Base-by-base conservation (phyloP, 352 stramenopile species). In the Globisporangium orthogonon region DNA sequence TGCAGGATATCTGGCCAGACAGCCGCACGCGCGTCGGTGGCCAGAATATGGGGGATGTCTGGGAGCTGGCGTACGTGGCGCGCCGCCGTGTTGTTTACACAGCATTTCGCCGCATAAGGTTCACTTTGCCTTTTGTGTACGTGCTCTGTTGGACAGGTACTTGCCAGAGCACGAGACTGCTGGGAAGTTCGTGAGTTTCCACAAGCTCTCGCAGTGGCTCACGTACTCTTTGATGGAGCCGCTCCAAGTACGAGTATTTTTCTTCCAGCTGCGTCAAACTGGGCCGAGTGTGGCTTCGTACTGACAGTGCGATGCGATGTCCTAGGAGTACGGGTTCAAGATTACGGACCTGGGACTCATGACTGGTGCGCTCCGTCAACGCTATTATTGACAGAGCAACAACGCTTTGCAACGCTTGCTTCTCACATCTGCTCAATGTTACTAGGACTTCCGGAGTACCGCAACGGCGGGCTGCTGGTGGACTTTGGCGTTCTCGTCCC, bases 211-310 rank as follows among this genome's bases (percentile, higher is more conserved):
- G 9, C 86, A 95, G 67, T 95, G 86, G 86, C 62, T 94, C 50
- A 94, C 86, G 18, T 95, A 94, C 67, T 94, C 83, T 11, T 63
- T 95, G 17, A 92, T 95, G 76, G 86, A 95, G 59, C 86, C 86
- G 0, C 65, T 94, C 30, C 74, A 89, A 52, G 68, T 76, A 50
- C 15, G 47, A 44, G 29, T n/a, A 9, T 28, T 46, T 18, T 5
- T 13, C 3, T 7, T 13, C 3, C 7, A n/a, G 23, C 17, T 40
- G 15, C 30, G 30, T 28, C 50, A 9, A 35, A 29, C 4, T n/a
- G 3, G 9, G 18, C 18, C 14, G 45, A 30, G 29, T 31, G n/a
- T 49, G 9, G n/a, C 3, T 50, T 11, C 9, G 31, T 37, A 9
- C 31, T 52, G 29, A 41, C 15, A 40, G 46, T 2, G 46, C 3